phyloP scores from a whole-genome alignment of 1,284 basidiomycete species.

The Thelephora terrestris region DNA sequence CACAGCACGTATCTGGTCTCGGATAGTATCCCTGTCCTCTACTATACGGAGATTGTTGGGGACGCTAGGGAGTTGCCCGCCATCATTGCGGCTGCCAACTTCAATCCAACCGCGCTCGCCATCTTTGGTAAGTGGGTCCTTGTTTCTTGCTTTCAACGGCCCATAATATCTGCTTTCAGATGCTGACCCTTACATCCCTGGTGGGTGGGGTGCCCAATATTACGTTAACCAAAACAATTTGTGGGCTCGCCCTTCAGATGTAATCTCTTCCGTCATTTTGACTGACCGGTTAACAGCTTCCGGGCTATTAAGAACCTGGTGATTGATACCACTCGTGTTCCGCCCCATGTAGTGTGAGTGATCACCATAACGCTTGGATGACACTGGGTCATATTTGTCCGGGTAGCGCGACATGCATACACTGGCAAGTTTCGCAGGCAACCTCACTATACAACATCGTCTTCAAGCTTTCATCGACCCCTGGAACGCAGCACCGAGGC shows the following conservation, averaged over 20 bases:
- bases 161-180: constrained; percentile 24
- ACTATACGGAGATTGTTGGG: constrained; percentile 58
- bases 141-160: background rate
- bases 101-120: constrained; percentile 43
- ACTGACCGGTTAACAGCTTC: constrained; percentile 26
- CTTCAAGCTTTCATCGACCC: constrained; percentile 50
- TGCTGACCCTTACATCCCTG: constrained; percentile 40
- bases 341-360: constrained; percentile 24
- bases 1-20: constrained; percentile 54
- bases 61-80: constrained; percentile 55
- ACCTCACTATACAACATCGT: constrained; percentile 56
- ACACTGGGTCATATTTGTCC: background rate
- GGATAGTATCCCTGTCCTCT: constrained; percentile 50
- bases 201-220: background rate
- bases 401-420: constrained; percentile 45
- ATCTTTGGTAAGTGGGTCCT: constrained; percentile 42
- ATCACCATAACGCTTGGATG: background rate
- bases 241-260: constrained; percentile 19
- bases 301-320: constrained; percentile 55
- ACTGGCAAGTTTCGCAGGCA: constrained; percentile 76
- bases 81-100: constrained; percentile 44
- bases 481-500: constrained; percentile 30
- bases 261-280: too few relatives aligned
- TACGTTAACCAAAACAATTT: constrained; percentile 56
- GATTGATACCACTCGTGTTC: constrained; percentile 39